These are phyloP conservation scores for Dipteronia dyeriana DNA, from an alignment of 345 rosid genomes.

Conservation along the genomic window DNA sequence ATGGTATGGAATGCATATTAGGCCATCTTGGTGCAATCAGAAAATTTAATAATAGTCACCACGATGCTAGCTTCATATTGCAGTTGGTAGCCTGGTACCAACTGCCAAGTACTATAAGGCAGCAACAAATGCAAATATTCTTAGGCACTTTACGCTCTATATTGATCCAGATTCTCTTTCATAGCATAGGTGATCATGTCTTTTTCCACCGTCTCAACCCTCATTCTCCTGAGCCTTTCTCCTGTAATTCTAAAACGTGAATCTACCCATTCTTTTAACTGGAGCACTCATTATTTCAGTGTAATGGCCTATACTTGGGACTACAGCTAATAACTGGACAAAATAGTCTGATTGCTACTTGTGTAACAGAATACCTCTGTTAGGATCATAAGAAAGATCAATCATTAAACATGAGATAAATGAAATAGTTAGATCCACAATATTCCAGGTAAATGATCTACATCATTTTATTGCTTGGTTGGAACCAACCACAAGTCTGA, in stretches of 20 bases:
- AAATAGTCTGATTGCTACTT: not conserved
- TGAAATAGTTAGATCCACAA: not conserved
- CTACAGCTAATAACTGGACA: not conserved
- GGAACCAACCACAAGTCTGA: slow-evolving; percentile 1
- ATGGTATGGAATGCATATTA: not conserved
- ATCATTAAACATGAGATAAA: not conserved
- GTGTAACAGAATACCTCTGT: not conserved
- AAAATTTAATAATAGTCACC: not conserved
- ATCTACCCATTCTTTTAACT: not conserved
- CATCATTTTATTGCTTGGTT: not conserved
- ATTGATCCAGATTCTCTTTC: not conserved
- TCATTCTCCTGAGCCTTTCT: not conserved
- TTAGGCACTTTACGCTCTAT: not conserved
- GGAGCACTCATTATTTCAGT: too few relatives aligned
- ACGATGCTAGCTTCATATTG: not conserved
- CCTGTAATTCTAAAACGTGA: not conserved
- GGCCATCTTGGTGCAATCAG: not conserved
- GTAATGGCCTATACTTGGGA: not conserved
- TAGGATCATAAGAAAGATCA: not conserved
- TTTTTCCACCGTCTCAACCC: not conserved
- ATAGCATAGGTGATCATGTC: not conserved
- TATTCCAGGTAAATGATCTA: not conserved
- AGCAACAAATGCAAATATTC: not conserved
- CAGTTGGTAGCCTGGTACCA: not conserved
- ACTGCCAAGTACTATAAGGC: not conserved